Base-by-base conservation (phyloP, 83 land plant species). In the Larix sibirica region DNA sequence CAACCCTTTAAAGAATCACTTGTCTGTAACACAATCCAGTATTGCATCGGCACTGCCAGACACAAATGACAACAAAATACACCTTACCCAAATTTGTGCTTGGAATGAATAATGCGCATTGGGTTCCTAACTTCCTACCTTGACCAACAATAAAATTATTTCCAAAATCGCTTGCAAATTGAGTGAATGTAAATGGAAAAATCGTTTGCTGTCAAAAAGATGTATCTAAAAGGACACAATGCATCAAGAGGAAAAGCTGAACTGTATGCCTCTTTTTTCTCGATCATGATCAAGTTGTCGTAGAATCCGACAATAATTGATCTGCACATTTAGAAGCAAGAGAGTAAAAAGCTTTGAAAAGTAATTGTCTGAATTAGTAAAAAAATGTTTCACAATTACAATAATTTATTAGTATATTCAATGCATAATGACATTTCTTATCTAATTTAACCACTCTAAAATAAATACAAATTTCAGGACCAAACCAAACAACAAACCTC, bases 221-320 rank as follows among this genome's bases (percentile, higher is more conserved):
- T 10, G 56, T 50, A 50, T 50, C 56, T 50, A 50, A 50, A 10
- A 50, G 56, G 56, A 50, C 56, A 50, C 56, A 50, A 9, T 50
- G 12, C 18, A 80, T 44, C 94, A 91, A 42, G 94, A 79, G 17
- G 94, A 93, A 84, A 97, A 90, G 83, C 91, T 86, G 70, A 97
- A 88, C 83, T 94, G 95, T 62, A 97, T 59, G 68, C 99, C 99
- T 47, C 90, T 89, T 91, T 91, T 94, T 77, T 88, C 89, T 28
- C 79, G 88, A 77, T 95, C 99, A 76, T 91, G 67, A 28, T 91
- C 91, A 47, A 82, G 69, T 75, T 97, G 87, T 67, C 86, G 88
- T 87, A 97, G 75, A 70, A 95, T 85, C 75, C 91, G 85, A 86
- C 97, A 97, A 84, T 92, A 97, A 84, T 97, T 97, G 38, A 96